A percentile compares a stretch with the other conserved stretches of the same genome.
These are phyloP conservation scores for Myxozyma sirexii DNA, from an alignment of 805 yeast genomes.

Conservation along the genomic window DNA sequence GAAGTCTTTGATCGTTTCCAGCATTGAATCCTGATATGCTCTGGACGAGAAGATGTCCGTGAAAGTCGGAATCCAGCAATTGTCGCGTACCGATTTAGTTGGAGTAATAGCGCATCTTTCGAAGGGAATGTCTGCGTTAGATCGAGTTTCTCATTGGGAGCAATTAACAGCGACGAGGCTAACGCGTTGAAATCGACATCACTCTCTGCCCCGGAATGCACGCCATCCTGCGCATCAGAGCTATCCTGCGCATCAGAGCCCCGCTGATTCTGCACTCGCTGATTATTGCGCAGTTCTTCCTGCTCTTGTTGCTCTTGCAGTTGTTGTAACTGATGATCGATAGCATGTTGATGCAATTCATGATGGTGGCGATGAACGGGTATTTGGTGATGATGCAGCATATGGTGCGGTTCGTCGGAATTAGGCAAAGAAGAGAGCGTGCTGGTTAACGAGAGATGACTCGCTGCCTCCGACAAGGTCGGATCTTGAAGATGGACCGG, in stretches of 20 bases:
- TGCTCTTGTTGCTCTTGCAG: constrained; percentile 18
- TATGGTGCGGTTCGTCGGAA: constrained; percentile 2
- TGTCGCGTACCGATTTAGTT: constrained; percentile 27
- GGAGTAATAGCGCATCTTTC: constrained; percentile 26
- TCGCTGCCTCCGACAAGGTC: constrained; percentile 11
- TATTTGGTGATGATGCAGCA: constrained; percentile 8
- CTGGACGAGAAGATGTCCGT: constrained; percentile 31
- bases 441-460: constrained; percentile 9
- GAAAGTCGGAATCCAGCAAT: constrained; percentile 27
- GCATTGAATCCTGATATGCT: constrained; percentile 33
- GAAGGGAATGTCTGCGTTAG: constrained; percentile 27
- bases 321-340: constrained; percentile 25
- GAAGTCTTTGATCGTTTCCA: constrained; percentile 33
- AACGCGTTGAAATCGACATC: background rate
- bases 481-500: constrained; percentile 24
- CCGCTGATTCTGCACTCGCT: background rate
- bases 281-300: background rate
- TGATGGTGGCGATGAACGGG: constrained; percentile 10
- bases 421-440: constrained; percentile 9
- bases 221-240: background rate
- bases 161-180: background rate
- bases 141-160: constrained; percentile 25
- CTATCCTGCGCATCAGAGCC: background rate
- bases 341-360: constrained; percentile 3
- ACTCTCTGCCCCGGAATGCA: background rate